Evolutionary conservation across 257 asterid species (phyloP).

Genomic region (Nicotiana obtusifolia): DNA sequence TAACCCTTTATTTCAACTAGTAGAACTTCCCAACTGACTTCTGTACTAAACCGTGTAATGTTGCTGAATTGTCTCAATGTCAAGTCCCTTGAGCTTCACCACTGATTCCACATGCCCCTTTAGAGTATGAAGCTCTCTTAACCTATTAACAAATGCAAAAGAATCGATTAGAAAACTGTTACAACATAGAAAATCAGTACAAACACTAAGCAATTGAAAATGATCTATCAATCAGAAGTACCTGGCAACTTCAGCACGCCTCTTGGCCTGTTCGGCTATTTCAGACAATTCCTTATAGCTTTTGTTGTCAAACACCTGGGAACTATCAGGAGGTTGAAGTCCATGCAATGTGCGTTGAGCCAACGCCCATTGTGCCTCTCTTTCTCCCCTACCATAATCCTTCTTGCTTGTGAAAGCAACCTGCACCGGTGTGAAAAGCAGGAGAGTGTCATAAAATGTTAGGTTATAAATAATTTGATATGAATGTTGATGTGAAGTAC

Average conservation of each 20-base stretch:
- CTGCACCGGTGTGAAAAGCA: slow-evolving; percentile 15
- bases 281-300: slow-evolving; percentile 45
- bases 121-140: slow-evolving; percentile 46
- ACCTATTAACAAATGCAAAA: slow-evolving; percentile 15
- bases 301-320: slow-evolving; percentile 29
- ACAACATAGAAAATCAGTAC: too few species aligned
- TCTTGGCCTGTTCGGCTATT: slow-evolving; percentile 55
- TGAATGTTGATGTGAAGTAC: slow-evolving; percentile 14
- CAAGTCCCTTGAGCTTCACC: slow-evolving; percentile 47
- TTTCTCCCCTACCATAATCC: slow-evolving; percentile 51
- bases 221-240: not conserved
- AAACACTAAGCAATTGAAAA: not conserved
- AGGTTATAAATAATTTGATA: not conserved
- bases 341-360: slow-evolving; percentile 54
- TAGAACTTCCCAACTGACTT: not conserved
- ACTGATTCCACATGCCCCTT: slow-evolving; percentile 51
- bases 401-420: slow-evolving; percentile 50
- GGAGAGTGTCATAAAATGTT: not conserved
- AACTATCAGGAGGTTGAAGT: slow-evolving; percentile 37
- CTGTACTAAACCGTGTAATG: slow-evolving; percentile 37
- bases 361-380: slow-evolving; percentile 58
- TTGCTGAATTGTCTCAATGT: slow-evolving; percentile 47
- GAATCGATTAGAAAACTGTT: not conserved
- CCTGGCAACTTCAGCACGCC: slow-evolving; percentile 61
- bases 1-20: slow-evolving; percentile 2